Evolutionary conservation across 148 eudicot genomes (phyloP), one percentile per base, ranked within the genome.

Genomic region (Spergularia marina): DNA sequence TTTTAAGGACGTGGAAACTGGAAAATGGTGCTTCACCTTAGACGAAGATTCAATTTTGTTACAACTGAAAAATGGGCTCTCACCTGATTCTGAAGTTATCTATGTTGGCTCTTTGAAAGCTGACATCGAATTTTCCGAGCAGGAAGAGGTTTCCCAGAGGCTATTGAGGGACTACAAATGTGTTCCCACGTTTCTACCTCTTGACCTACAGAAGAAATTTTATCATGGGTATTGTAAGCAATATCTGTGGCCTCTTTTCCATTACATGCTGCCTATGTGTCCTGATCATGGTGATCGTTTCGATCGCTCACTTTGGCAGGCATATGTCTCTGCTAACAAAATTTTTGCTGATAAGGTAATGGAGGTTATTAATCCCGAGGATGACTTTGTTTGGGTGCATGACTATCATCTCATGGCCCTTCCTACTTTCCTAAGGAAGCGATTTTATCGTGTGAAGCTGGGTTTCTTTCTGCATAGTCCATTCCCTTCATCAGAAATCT

Each of bases 401-500:
- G 94, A 90, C 84, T 88, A 90, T 79, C 94, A 90, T 75, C 86
- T 90, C 30, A 84, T 91, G 88, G 70, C 83, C 69, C 84, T 91
- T 51, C 92, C 96, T 73, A 91, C 96, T 0, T 91, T 91, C 63
- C 80, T 91, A 73, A 82, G 92, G 82, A 91, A 87, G 81, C 83
- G 85, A 71, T 91, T 71, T 71, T 83, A 83, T 77, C 81, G 96
- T 51, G 86, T 89, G 65, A 91, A 88, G 77, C 82, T 90, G 36
- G 94, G 94, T 52, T 90, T 88, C 78, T 90, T 90, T 80, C 87
- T 88, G 23, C 94, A 90, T 71, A 88, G 94, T 65, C 91, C 94
- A 5, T 90, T 90, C 77, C 94, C 94, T 67, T 88, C 94, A 12
- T 90, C 94, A 34, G 94, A 90, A 79, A 88, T 90, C 68, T 90